Evolutionary conservation across 2,329 filamentous ascomycete genomes (phyloP).

Genomic region (Amylocarpus encephaloides): DNA sequence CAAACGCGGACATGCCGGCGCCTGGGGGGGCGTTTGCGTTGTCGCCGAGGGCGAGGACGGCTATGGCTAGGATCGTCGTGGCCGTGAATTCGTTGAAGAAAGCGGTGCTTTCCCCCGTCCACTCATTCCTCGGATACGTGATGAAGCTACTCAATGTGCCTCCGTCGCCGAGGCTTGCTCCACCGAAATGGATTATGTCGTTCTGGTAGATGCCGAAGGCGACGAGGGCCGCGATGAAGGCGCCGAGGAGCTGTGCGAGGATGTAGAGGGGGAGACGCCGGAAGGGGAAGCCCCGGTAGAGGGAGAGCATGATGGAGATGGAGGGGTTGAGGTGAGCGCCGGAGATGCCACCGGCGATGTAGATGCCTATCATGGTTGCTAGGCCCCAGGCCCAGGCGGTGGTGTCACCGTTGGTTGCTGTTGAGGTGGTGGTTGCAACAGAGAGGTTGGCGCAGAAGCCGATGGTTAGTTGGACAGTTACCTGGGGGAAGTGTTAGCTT

Average conservation of each 20-base stretch:
- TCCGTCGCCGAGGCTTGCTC: constrained; percentile 17
- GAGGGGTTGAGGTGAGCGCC: constrained; percentile 41
- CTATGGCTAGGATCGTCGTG: constrained; percentile 35
- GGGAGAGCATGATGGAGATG: constrained; percentile 39
- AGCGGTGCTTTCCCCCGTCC: constrained; percentile 33
- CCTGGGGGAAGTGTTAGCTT: constrained; percentile 5
- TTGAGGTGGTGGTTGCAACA: constrained; percentile 14
- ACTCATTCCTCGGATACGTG: constrained; percentile 37
- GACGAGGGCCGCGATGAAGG: constrained; percentile 42
- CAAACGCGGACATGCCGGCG: constrained; percentile 45
- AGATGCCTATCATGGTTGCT: constrained; percentile 45
- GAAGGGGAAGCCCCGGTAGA: constrained; percentile 47
- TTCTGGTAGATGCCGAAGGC: constrained; percentile 39
- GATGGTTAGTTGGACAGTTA: constrained; percentile 34
- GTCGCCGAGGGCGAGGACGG: constrained; percentile 40
- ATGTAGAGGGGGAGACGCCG: constrained; percentile 45
- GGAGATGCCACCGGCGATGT: constrained; percentile 41
- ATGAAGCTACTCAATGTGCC: constrained; percentile 38
- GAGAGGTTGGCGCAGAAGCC: constrained; percentile 45
- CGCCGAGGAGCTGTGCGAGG: constrained; percentile 45
- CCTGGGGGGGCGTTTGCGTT: constrained; percentile 42
- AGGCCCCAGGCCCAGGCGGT: constrained; percentile 46
- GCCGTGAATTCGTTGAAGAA: constrained; percentile 45
- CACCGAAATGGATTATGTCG: constrained; percentile 29
- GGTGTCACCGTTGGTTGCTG: constrained; percentile 38